phyloP scores from a whole-genome alignment of 1,284 basidiomycete genomes.

The Irpex rosettiformis region DNA sequence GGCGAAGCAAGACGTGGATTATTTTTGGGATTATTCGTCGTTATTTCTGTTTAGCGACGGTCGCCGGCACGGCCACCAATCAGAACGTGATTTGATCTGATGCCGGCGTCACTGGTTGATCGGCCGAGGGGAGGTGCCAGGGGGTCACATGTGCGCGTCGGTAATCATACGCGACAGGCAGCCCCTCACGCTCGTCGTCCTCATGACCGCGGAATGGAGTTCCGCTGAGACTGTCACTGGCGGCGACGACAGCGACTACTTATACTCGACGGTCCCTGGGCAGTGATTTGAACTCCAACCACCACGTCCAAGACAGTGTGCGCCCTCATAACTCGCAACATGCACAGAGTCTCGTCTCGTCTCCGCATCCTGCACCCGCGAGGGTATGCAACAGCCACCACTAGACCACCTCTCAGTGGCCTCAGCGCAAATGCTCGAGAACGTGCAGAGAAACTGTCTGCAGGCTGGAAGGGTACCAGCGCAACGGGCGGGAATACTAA shows the following conservation, averaged over 20 bases:
- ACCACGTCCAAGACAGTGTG: no score
- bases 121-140: background rate
- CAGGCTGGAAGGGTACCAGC: constrained; percentile 83
- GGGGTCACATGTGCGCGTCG: background rate
- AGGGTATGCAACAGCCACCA: constrained; percentile 39
- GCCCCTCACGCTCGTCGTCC: background rate
- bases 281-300: background rate
- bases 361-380: constrained; percentile 30
- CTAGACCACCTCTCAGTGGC: constrained; percentile 29
- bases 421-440: constrained; percentile 51
- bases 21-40: background rate
- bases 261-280: background rate
- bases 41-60: background rate
- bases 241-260: background rate
- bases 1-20: background rate
- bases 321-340: background rate
- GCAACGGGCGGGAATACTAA: constrained; percentile 80
- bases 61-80: background rate
- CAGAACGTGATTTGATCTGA: no score
- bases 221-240: background rate
- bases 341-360: constrained; percentile 1
- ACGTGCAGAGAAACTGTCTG: constrained; percentile 64
- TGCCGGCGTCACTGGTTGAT: background rate
- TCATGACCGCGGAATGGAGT: background rate
- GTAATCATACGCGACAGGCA: background rate